phyloP scores from a whole-genome alignment of 441 rosid genomes.

The Adansonia grandidieri region DNA sequence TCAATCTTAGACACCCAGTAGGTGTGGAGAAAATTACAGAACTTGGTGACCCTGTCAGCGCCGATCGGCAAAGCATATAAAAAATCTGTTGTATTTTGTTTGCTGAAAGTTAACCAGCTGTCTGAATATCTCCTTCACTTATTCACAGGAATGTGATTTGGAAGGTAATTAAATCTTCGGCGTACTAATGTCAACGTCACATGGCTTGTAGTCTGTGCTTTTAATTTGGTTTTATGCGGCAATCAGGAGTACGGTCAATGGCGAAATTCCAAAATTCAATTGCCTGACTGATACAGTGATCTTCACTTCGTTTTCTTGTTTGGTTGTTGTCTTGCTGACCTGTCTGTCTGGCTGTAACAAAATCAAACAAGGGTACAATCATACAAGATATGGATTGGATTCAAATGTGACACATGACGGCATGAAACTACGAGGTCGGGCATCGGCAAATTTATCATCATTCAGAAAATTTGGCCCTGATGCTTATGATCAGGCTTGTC shows the following conservation, averaged over 20 bases:
- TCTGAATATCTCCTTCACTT: not conserved
- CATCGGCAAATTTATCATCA: conserved; percentile 53
- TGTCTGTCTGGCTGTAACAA: conserved; percentile 52
- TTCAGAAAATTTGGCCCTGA: conserved; percentile 59
- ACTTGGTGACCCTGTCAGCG: not conserved
- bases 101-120: conserved; percentile 8
- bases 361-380: conserved; percentile 65
- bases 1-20: not conserved
- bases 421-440: conserved; percentile 63
- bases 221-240: not conserved
- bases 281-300: conserved; percentile 1
- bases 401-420: conserved; percentile 84
- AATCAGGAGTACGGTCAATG: not conserved
- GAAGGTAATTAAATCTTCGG: not conserved
- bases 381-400: conserved; percentile 64
- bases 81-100: conserved; percentile 4
- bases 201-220: not conserved
- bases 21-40: not conserved
- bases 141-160: not conserved
- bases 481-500: conserved; percentile 58
- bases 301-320: conserved; percentile 2
- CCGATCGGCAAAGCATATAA: not conserved
- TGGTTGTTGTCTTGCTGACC: not conserved
- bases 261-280: not conserved
- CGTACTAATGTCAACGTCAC: not conserved